Evolutionary conservation across 352 stramenopile species (phyloP).

Genomic region (Aphanomyces euteiches): DNA sequence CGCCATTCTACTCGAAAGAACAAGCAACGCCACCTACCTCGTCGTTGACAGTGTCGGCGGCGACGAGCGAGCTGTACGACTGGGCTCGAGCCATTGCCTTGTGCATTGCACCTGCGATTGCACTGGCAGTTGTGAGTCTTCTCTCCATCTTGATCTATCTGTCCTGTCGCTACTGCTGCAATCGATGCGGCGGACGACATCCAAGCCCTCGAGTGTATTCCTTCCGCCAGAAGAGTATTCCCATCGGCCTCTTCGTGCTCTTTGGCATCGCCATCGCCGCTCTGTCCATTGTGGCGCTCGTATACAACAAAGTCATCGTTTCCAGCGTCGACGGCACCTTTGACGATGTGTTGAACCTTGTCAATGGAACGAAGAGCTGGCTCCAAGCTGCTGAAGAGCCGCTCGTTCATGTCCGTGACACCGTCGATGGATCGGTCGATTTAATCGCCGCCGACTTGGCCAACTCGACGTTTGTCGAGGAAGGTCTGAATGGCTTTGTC

Average conservation of each 20-base stretch:
- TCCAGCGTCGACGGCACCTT: constrained; percentile 46
- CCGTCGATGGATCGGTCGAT: constrained; percentile 35
- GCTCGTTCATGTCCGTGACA: constrained; percentile 45
- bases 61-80: constrained; percentile 39
- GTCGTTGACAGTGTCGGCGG: constrained; percentile 36
- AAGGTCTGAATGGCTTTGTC: constrained; percentile 37
- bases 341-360: constrained; percentile 38
- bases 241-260: constrained; percentile 59
- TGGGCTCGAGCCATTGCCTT: constrained; percentile 50
- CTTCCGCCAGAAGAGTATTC: constrained; percentile 63
- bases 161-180: constrained; percentile 74
- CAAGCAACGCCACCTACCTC: constrained; percentile 35
- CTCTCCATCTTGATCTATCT: constrained; percentile 70
- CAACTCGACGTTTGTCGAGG: constrained; percentile 48
- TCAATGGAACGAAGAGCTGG: constrained; percentile 43
- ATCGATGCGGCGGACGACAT: constrained; percentile 54
- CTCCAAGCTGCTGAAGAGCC: constrained; percentile 43
- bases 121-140: constrained; percentile 53
- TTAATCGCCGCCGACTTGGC: constrained; percentile 38
- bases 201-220: constrained; percentile 59
- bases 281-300: constrained; percentile 46
- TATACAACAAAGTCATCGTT: constrained; percentile 55
- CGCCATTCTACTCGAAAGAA: constrained; percentile 35
- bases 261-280: constrained; percentile 51
- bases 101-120: constrained; percentile 55